Conservation (phyloP, 140 eudicot species). For the Stevia rebaudiana region DNA sequence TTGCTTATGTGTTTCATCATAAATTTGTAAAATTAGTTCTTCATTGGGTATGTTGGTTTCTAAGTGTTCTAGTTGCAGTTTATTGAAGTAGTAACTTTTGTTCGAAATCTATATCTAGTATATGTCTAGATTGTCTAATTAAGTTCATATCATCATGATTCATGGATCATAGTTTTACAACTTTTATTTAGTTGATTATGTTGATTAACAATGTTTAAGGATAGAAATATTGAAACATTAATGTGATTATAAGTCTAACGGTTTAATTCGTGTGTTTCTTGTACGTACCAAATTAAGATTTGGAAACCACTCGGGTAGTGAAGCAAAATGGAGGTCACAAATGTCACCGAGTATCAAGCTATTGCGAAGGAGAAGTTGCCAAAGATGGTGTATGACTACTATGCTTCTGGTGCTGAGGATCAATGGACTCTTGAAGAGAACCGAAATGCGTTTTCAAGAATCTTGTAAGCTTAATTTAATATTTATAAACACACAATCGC, state of each 20-base stretch:
- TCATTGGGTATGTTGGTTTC: constrained; percentile 4
- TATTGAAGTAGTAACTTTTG: neutral
- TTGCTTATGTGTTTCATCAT: constrained; percentile 2
- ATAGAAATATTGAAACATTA: neutral
- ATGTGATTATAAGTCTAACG: neutral
- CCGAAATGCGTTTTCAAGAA: constrained; percentile 75
- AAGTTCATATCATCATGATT: neutral
- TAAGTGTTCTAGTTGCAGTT: constrained; percentile 1
- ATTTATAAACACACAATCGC: neutral
- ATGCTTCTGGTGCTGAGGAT: constrained; percentile 97
- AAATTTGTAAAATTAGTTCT: neutral
- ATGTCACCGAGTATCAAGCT: constrained; percentile 78
- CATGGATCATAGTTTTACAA: neutral
- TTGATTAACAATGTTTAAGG: neutral
- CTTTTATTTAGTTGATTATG: neutral
- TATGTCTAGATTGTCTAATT: too few species aligned
- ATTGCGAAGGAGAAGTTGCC: constrained; percentile 90
- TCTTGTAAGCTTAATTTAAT: constrained; percentile 41
- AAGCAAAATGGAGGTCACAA: constrained; percentile 62
- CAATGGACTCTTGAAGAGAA: constrained; percentile 90
- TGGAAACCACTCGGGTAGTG: constrained; percentile 6
- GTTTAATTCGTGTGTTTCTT: constrained; percentile 11
- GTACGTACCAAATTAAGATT: constrained; percentile 15
- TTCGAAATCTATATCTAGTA: neutral
- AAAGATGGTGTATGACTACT: constrained; percentile 88